Base-by-base conservation (phyloP, 169 alveolate genomes). In the Cryptosporidium muris region DNA sequence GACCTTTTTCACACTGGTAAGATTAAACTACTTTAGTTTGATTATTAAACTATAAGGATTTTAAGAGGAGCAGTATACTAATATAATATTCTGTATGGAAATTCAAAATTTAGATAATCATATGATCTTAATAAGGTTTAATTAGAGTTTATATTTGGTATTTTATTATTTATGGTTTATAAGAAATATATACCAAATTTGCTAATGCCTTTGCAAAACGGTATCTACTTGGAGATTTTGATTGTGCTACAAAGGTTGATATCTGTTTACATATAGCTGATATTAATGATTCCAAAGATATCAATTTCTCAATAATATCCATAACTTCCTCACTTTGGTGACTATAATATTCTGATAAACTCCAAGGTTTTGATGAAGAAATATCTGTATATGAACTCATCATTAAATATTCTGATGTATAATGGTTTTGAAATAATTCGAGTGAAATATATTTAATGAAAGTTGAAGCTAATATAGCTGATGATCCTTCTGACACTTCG, bases 241-340 rank as follows among this genome's bases (percentile, higher is more conserved):
- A 74, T 6, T 74, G 85, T 40, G 85, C 85, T n/a, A 74, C 85
- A 74, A 74, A 74, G 9, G 85, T 56, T 47, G 85, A 74, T 40
- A 74, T 74, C 60, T 74, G 85, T 43, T 74, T 74, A 42, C 85
- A 74, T 38, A 74, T 74, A 4, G 85, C 85, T 25, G 85, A 63
- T 25, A 74, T 64, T 1, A 74, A 62, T 42, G 85, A 74, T 34
- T 74, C 85, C 36, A 74, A 45, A 34, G 85, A 74, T 6, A 74
- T 43, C 4, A 74, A 43, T 54, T 74, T 74, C 16, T 74, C 85
- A 58, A 74, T 74, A 3, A 63, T 74, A 37, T 12, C 62, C 85
- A 74, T 74, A 43, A 74, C 12, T 37, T 56, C 68, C 63, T 74
- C 85, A 58, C 60, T 74, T 16, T 74, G 74, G 11, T 43, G 8